Base-by-base conservation (phyloP, 2,329 filamentous ascomycete species). In the Fusarium sp. region DNA sequence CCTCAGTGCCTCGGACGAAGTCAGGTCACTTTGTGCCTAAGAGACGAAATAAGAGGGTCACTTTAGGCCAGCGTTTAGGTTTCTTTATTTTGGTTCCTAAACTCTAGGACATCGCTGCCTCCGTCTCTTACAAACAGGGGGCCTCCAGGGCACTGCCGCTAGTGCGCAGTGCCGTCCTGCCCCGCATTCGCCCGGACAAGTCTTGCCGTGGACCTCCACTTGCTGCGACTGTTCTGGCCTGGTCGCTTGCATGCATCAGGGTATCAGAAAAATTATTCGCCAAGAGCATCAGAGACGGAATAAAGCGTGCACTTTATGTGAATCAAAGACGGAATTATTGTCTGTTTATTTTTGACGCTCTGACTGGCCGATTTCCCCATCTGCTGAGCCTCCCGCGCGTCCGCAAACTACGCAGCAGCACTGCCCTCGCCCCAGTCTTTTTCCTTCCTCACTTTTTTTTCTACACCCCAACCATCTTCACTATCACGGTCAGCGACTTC, bases 341-440 rank as follows among this genome's bases (percentile, higher is more conserved):
- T 10, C 18, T 37, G 34, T n/a, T 37, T 18, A n/a, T 37, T 37
- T 37, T 37, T 37, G 34, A 37, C 34, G 34, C 18, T 11, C 18
- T 37, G 34, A 37, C 34, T 37, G 34, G 34, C 6, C 34, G 18
- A 37, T 6, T 37, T 37, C n/a, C 5, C 30, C 34, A 37, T 25
- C 34, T 37, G 50, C 61, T 66, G 63, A 69, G 68, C 67, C 68
- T 70, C 68, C 46, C 49, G 41, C 30, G 30, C 30, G 54, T 66
- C 48, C 16, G 16, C 32, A 21, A 47, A 51, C 23, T 20, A 41
- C 23, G 32, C 48, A 58, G 34, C 45, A 28, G 49, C 59, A 62
- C 53, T 61, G 64, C 68, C 68, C 68, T 63, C 57, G 59, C 50
- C 69, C 68, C 68, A 71, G 53, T 72, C 72, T 71, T 72, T 71